Evolutionary conservation across 495 filamentous ascomycete species (phyloP), one percentile per base, ranked within the genome.

Genomic region (Annulohypoxylon maeteangense): DNA sequence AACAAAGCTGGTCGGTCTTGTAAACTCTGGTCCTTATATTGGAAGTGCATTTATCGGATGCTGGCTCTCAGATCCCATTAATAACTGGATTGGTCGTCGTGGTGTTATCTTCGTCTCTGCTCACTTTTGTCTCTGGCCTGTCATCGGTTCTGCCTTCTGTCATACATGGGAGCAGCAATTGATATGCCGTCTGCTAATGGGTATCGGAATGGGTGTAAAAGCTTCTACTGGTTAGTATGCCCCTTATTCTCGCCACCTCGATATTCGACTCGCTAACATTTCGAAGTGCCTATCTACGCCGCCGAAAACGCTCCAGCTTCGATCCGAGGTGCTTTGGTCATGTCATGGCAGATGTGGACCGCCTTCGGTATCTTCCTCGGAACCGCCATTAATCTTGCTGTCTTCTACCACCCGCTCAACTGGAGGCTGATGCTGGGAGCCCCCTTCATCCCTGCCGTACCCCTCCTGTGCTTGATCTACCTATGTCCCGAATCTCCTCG

Each of bases 291-390:
- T 7, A 87, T 96, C 25, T 94, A 87, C 72, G 88, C 91, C 3
- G 92, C 91, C 3, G 93, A 96, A 72, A 93, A 90, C 76, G 82
- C 86, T 10, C 93, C 93, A 0, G 89, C 93, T 14, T 76, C 81
- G 20, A 90, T 96, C 58, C 86, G 93, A 70, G 93, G 93, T 50
- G 91, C 87, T 7, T 79, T 96, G n/a, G 90, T 92, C 38, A 95
- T 96, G 92, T 86, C 82, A 14, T 95, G 92, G 92, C 92, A 96
- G 71, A 82, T 94, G 77, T 94, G 92, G 91, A 93, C 91, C 7
- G 92, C 92, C 1, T 94, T 94, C 65, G 91, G 92, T 40, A 93
- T 93, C 71, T 87, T 93, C 70, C 79, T 92, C 6, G 92, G 92
- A 14, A 88, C 85, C 1, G 87, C 84, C 54, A 87, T 91, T 38